Base-by-base conservation (phyloP, 2,329 filamentous ascomycete species). In the Apiospora sp. region DNA sequence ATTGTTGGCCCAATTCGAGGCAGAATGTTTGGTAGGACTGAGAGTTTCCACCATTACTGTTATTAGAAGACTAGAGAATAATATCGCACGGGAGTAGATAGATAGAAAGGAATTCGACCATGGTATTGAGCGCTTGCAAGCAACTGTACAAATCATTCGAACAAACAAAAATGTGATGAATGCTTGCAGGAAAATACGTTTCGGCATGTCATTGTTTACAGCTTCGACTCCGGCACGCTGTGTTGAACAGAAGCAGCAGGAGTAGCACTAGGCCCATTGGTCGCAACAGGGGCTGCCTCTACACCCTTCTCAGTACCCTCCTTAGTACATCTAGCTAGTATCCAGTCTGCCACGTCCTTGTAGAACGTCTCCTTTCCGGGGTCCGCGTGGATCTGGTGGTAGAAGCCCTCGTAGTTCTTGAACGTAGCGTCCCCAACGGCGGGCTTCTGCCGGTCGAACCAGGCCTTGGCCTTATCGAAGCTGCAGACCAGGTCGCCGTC, bases 381-480 rank as follows among this genome's bases (percentile, higher is more conserved):
- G 72, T 93, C 92, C 0, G 87, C 84, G 79, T 93, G 92, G 75
- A 93, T 81, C 83, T 93, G 92, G 83, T 98, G 95, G 81, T 90
- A 94, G 80, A 89, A 93, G 13, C 93, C 95, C 43, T 93, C 90
- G 80, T 96, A 98, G 27, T 86, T 83, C 84, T 90, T 92, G 79
- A 94, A 91, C 75, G 87, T 88, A 79, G 91, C 93, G 81, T 97
- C 94, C 76, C 87, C 84, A 8, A 93, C 84, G 69, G 83, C 83
- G 34, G 58, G 10, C 58, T 64, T 64, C 75, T 89, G 84, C 27
- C 82, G 78, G 30, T 92, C 88, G 73, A 91, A 89, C 82, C 93
- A 93, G 72, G 84, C 86, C 83, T 90, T 89, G 72, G 89, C 91
- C 1, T 89, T 90, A 12, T 88, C 84, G 76, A 90, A 93, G 81